Base-by-base conservation (phyloP, 2,329 filamentous ascomycete genomes). In the Talaromyces sp. region DNA sequence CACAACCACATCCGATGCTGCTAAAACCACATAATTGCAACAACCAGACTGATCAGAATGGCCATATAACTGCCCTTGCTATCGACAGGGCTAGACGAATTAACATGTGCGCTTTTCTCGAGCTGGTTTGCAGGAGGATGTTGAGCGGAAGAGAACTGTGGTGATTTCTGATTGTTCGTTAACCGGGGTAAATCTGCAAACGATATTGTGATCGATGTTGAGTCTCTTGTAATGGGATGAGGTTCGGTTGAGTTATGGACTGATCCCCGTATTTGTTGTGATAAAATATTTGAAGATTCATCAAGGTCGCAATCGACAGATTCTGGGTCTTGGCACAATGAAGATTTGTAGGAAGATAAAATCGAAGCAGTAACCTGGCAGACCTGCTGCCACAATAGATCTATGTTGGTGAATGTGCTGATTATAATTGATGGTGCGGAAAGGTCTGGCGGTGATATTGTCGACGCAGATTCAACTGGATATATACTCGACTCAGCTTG, bases 1-100 rank as follows among this genome's bases (percentile, higher is more conserved):
- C 21, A 19, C 11, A 28, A 7, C 7, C 3, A 7, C 25, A 28
- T 28, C 25, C 25, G 25, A 25, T 35, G 3, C 4, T 35, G 37
- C 36, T 57, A 60, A 7, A 60, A 57, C 58, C 58, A 60, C 21
- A 60, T 41, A 19, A 60, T 57, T 8, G 53, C 58, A 48, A 60
- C 58, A 5, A 60, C 39, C 39, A 60, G 25, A 54, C 58, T 57
- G 41, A 60, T 17, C 31, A 60, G 48, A 43, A 60, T 56, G 21
- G 58, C 58, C 33, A 60, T 56, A 22, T 53, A 60, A n/a, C 58
- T 60, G 25, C 54, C 48, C 5, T 56, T 56, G 41, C 40, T 50
- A 25, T 60, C 58, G 2, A 53, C 43, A 5, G 50, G 54, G 13
- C 50, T 53, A n/a, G 58, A 60, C 5, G 58, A 50, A 33, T 40